Conservation (phyloP, 1,284 basidiomycete species). For the Neotropicomus parvogracilis region DNA sequence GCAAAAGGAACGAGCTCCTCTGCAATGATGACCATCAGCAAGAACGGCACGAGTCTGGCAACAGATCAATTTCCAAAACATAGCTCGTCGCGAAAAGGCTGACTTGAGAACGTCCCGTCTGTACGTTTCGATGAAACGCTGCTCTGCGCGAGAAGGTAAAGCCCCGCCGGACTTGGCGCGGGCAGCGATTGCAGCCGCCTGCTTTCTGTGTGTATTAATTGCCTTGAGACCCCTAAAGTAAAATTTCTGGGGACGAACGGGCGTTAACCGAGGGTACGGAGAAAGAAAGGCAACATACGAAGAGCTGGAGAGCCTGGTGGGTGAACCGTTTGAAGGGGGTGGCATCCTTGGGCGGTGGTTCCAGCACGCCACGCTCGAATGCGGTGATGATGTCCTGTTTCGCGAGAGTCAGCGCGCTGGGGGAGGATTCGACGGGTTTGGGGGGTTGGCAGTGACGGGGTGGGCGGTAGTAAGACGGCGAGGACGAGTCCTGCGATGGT, state of each 20-base stretch:
- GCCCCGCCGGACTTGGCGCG: constrained; percentile 55
- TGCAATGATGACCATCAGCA: constrained; percentile 69
- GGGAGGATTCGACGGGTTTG: constrained; percentile 23
- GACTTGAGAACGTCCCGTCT: constrained; percentile 67
- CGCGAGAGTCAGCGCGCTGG: constrained; percentile 43
- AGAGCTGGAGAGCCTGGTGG: constrained; percentile 68
- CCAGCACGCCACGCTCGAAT: constrained; percentile 61
- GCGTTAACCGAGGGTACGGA: constrained; percentile 1
- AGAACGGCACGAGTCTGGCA: constrained; percentile 73
- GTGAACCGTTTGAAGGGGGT: constrained; percentile 51
- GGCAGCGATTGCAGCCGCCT: constrained; percentile 49
- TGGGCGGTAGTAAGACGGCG: constrained; percentile 23
- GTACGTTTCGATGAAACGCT: constrained; percentile 61
- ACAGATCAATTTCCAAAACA: background rate
- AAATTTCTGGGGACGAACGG: constrained; percentile 56
- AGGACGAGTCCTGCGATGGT: constrained; percentile 10
- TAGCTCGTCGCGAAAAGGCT: constrained; percentile 1
- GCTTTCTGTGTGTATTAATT: constrained; percentile 57
- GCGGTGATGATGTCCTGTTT: constrained; percentile 65
- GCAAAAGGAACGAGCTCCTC: constrained; percentile 84
- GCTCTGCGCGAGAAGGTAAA: constrained; percentile 60
- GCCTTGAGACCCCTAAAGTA: constrained; percentile 71
- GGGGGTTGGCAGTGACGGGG: constrained; percentile 28
- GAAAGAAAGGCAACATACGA: constrained; percentile 42
- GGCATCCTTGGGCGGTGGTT: constrained; percentile 59